Percentiles rank a stretch among this genome's conserved stretches.
Evolutionary conservation across 495 filamentous ascomycete species (phyloP).

Genomic region (Penicillium maclennaniae): DNA sequence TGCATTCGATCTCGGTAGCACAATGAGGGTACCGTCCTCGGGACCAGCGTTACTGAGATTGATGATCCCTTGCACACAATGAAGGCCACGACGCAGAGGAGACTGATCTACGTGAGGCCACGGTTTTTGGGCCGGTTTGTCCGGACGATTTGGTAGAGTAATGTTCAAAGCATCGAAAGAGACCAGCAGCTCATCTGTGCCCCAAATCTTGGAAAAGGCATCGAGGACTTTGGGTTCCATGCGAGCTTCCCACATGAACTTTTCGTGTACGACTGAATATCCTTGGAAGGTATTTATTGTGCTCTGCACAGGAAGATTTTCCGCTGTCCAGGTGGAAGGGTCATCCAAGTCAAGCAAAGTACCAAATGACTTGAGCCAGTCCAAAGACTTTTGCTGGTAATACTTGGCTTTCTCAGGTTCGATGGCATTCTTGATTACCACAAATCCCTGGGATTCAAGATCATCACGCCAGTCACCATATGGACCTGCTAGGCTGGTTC

Average conservation of each 20-base stretch:
- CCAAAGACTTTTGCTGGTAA: constrained; percentile 23
- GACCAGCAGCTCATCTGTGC: constrained; percentile 20
- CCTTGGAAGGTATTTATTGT: constrained; percentile 25
- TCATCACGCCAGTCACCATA: constrained; percentile 35
- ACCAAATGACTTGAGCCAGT: constrained; percentile 27
- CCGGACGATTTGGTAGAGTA: constrained; percentile 13
- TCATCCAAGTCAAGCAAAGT: constrained; percentile 25
- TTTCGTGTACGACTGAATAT: constrained; percentile 40
- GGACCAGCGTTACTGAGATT: constrained; percentile 33
- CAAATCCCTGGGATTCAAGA: constrained; percentile 29
- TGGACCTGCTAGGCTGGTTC: constrained; percentile 13
- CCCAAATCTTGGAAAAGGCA: constrained; percentile 28
- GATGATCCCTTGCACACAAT: constrained; percentile 42
- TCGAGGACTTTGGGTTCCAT: constrained; percentile 34
- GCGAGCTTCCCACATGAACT: constrained; percentile 45
- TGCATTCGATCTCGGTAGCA: constrained; percentile 27
- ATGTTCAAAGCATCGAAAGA: constrained; percentile 22
- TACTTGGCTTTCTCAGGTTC: constrained; percentile 18
- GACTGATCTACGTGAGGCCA: constrained; percentile 29
- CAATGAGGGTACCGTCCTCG: constrained; percentile 34
- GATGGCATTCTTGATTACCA: constrained; percentile 27
- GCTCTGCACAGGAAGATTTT: constrained; percentile 29
- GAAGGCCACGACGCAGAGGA: constrained; percentile 25
- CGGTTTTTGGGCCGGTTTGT: constrained; percentile 12
- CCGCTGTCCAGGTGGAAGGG: constrained; percentile 28